Percentiles rank a stretch among this genome's conserved stretches.
These are phyloP conservation scores for Sanchytrium tribonematis DNA, from an alignment of 371 early-diverging fungal species.

Conservation along the genomic window DNA sequence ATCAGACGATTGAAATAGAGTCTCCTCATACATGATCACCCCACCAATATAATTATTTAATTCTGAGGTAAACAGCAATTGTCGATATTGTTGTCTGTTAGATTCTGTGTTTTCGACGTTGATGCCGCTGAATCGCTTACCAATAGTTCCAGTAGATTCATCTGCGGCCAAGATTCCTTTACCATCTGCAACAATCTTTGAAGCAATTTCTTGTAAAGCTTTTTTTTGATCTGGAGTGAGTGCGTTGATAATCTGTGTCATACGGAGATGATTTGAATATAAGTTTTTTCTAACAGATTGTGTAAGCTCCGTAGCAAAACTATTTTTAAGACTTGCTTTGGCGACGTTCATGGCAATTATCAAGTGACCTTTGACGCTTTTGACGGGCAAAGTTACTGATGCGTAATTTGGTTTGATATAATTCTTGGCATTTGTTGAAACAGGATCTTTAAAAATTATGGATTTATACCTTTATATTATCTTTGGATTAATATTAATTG, in stretches of 20 bases:
- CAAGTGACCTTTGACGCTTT: no score
- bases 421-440: no score
- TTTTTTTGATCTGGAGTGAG: neutral
- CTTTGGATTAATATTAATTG: no score
- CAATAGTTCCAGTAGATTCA: constrained; percentile 31
- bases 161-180: constrained; percentile 34
- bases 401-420: no score
- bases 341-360: no score
- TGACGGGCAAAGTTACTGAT: no score
- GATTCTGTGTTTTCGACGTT: constrained; percentile 26
- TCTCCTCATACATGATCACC: constrained; percentile 35
- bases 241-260: neutral
- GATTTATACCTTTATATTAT: no score
- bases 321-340: no score
- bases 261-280: no score
- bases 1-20: constrained; percentile 21
- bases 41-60: constrained; percentile 25
- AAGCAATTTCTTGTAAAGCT: constrained; percentile 19
- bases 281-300: no score
- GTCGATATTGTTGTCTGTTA: constrained; percentile 31
- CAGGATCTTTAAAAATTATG: no score
- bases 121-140: constrained; percentile 24
- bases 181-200: constrained; percentile 23
- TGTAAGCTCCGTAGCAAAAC: no score
- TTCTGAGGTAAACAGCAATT: constrained; percentile 30